A percentile compares a stretch with the other conserved stretches of the same genome.
phyloP scores from a whole-genome alignment of 306 rosid genomes.

The Vigna reflexopilosa region DNA sequence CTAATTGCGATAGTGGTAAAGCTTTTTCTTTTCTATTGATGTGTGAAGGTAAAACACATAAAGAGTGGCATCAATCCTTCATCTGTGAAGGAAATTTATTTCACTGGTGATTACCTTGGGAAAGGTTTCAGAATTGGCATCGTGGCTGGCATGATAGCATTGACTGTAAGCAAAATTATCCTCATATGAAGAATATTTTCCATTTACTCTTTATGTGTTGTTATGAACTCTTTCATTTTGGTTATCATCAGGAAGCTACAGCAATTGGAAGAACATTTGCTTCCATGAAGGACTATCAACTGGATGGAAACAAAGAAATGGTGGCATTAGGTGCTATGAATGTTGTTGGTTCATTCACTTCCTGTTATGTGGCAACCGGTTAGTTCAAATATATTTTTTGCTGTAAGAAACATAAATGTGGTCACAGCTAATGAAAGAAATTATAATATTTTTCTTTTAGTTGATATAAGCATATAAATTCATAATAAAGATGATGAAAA shows the following conservation, averaged over 20 bases:
- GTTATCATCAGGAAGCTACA: conserved; percentile 85
- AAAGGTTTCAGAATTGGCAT: conserved; percentile 87
- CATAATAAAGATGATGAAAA: not conserved
- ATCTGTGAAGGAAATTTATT: conserved; percentile 76
- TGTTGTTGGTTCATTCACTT: conserved; percentile 90
- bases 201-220: conserved; percentile 33
- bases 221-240: conserved; percentile 14
- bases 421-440: not conserved
- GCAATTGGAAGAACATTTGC: conserved; percentile 99
- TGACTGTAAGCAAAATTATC: conserved; percentile 70
- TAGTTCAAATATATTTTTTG: conserved; percentile 37
- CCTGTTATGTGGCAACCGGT: conserved; percentile 98
- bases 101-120: conserved; percentile 69
- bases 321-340: conserved; percentile 95
- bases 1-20: conserved; percentile 28
- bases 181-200: conserved; percentile 27
- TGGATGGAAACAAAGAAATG: conserved; percentile 99
- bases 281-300: conserved; percentile 89
- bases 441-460: not conserved
- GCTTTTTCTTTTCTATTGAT: conserved; percentile 31
- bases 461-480: not conserved
- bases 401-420: not conserved
- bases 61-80: conserved; percentile 89
- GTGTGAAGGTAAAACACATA: conserved; percentile 76
- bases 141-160: conserved; percentile 88